Percentiles rank a stretch among this genome's conserved stretches.
These are phyloP conservation scores for Caloboletus firmus DNA, from an alignment of 1,284 basidiomycete species.

Conservation along the genomic window DNA sequence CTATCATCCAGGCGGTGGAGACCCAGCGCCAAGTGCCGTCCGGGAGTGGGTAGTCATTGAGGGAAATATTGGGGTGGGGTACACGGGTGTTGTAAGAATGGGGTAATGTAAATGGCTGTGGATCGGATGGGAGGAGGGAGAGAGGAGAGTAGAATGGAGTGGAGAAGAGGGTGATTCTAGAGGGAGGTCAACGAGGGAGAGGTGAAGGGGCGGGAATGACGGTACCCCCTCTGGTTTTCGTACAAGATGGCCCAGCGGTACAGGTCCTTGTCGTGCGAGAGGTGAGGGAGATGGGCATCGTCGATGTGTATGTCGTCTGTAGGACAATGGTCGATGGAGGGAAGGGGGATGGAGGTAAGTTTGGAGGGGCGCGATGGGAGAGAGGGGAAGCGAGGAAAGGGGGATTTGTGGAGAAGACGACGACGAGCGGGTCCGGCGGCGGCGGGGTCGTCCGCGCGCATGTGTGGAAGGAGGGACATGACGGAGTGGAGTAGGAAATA, in stretches of 20 bases:
- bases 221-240: conserved; percentile 77
- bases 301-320: conserved; percentile 40
- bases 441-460: conserved; percentile 39
- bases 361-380: conserved; percentile 24
- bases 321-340: background rate
- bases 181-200: conserved; percentile 10
- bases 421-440: conserved; percentile 46
- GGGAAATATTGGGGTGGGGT: conserved; percentile 53
- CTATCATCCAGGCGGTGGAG: conserved; percentile 78
- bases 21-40: conserved; percentile 81
- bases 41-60: conserved; percentile 70
- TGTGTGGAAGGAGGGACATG: conserved; percentile 27
- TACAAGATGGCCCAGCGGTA: conserved; percentile 77
- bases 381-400: conserved; percentile 34
- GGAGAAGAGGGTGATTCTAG: conserved; percentile 70
- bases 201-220: conserved; percentile 21
- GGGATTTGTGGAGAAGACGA: conserved; percentile 39
- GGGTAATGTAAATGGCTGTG: conserved; percentile 71
- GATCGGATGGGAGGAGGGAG: conserved; percentile 70
- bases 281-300: conserved; percentile 23
- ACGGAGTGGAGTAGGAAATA: background rate
- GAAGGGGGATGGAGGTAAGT: background rate
- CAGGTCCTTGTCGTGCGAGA: conserved; percentile 44
- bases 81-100: conserved; percentile 41
- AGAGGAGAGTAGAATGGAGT: conserved; percentile 68